Evolutionary conservation across 352 stramenopile species (phyloP).

Genomic region (Phytopythium mirpurense): DNA sequence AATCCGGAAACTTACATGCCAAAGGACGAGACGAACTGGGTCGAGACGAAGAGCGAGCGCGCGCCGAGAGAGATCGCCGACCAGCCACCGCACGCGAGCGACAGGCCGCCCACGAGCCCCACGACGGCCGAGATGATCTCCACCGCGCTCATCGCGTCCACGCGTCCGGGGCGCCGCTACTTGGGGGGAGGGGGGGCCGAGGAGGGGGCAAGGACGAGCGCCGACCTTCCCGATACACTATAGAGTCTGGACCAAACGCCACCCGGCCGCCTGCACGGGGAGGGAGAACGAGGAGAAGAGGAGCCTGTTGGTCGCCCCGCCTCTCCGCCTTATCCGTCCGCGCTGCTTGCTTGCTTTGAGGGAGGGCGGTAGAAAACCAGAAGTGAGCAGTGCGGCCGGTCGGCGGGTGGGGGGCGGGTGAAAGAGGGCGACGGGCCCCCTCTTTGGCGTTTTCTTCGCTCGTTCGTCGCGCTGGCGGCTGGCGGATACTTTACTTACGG

Average conservation of each 20-base stretch:
- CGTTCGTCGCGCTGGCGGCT: background rate
- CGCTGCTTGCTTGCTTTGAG: conserved; percentile 17
- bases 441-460: conserved; percentile 11
- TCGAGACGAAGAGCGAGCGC: conserved; percentile 76
- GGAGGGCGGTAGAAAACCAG: conserved; percentile 48
- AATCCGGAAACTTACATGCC: conserved; percentile 42
- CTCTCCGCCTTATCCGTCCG: conserved; percentile 9
- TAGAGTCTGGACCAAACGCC: conserved; percentile 14
- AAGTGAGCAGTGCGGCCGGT: conserved; percentile 27
- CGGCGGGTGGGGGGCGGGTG: too few species aligned
- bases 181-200: background rate
- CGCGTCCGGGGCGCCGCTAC: background rate
- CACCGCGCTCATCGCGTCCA: conserved; percentile 40
- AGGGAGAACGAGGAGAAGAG: background rate
- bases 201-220: background rate
- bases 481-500: conserved; percentile 6
- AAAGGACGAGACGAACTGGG: conserved; percentile 79
- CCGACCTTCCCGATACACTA: background rate
- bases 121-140: conserved; percentile 75
- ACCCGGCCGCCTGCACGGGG: conserved; percentile 9
- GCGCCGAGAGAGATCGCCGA: conserved; percentile 80
- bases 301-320: conserved; percentile 5
- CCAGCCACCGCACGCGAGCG: conserved; percentile 83
- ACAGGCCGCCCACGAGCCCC: conserved; percentile 74
- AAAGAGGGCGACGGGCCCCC: too few species aligned